phyloP scores from a whole-genome alignment of 805 yeast genomes.

The Suhomyces faveliae region DNA sequence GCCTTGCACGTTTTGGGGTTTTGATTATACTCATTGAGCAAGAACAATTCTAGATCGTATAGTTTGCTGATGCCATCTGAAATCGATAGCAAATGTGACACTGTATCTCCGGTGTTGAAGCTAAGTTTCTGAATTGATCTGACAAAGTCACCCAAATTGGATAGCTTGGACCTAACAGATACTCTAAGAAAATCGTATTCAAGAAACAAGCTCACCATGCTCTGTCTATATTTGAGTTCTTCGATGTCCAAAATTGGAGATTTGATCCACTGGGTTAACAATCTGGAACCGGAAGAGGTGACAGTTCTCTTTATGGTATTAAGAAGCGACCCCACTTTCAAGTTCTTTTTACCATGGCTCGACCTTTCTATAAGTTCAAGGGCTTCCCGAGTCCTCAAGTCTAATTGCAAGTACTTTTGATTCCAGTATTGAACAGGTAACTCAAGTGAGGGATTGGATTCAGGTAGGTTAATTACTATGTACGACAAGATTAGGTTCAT shows the following conservation, averaged over 20 bases:
- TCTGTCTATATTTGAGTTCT: constrained; percentile 54
- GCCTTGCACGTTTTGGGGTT: constrained; percentile 22
- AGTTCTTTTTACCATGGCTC: constrained; percentile 41
- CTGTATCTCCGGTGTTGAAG: constrained; percentile 34
- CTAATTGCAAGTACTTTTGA: constrained; percentile 66
- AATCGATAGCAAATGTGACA: constrained; percentile 28
- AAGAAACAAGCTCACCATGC: constrained; percentile 32
- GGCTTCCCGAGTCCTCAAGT: constrained; percentile 73
- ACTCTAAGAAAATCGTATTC: constrained; percentile 20
- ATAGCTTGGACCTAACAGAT: constrained; percentile 34
- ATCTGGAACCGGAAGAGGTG: constrained; percentile 78
- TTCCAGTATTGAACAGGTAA: constrained; percentile 61
- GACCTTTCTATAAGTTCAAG: constrained; percentile 65
- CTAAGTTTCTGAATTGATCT: constrained; percentile 56
- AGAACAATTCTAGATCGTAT: constrained; percentile 13
- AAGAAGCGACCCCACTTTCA: constrained; percentile 66
- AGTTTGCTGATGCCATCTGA: constrained; percentile 32
- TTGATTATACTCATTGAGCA: constrained; percentile 19
- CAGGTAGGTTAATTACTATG: constrained; percentile 71
- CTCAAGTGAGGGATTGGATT: constrained; percentile 57
- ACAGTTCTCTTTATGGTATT: constrained; percentile 70
- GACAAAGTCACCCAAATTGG: constrained; percentile 54
- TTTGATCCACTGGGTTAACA: constrained; percentile 78
- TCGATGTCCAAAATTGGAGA: constrained; percentile 66
- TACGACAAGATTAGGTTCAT: constrained; percentile 61